Conservation (phyloP, 768 basidiomycete species). For the Russula abietina region DNA sequence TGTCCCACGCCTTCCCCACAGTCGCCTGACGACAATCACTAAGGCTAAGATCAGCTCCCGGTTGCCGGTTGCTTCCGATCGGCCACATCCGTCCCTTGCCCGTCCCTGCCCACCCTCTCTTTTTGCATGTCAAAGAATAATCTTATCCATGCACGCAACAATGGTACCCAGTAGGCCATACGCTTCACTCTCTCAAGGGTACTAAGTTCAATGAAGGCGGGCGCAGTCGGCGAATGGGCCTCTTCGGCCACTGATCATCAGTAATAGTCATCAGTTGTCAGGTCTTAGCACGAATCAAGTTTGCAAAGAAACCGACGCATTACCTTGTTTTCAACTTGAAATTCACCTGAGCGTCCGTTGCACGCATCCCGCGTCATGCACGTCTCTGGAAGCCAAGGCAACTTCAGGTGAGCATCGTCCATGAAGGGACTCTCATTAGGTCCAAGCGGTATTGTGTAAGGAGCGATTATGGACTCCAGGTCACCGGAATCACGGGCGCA, state of each 20-base stretch:
- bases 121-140: neutral
- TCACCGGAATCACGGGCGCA: neutral
- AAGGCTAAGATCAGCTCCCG: no score
- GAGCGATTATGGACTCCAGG: neutral
- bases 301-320: conserved; percentile 1
- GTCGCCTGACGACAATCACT: conserved; percentile 24
- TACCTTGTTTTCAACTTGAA: neutral
- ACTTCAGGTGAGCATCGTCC: neutral
- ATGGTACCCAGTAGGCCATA: neutral
- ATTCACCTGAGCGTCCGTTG: neutral
- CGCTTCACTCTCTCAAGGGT: neutral
- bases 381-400: conserved; percentile 1
- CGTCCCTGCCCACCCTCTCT: neutral
- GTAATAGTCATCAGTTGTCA: neutral
- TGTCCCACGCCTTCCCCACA: neutral
- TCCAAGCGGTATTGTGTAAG: no score
- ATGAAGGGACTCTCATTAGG: neutral
- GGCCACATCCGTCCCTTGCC: neutral
- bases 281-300: conserved; percentile 1
- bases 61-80: neutral
- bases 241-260: conserved; percentile 1
- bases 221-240: neutral
- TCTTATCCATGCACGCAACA: neutral
- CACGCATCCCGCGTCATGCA: neutral
- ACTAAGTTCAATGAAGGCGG: neutral